Evolutionary conservation across 2,329 filamentous ascomycete species (phyloP).

Genomic region (Diaporthe longicolla): DNA sequence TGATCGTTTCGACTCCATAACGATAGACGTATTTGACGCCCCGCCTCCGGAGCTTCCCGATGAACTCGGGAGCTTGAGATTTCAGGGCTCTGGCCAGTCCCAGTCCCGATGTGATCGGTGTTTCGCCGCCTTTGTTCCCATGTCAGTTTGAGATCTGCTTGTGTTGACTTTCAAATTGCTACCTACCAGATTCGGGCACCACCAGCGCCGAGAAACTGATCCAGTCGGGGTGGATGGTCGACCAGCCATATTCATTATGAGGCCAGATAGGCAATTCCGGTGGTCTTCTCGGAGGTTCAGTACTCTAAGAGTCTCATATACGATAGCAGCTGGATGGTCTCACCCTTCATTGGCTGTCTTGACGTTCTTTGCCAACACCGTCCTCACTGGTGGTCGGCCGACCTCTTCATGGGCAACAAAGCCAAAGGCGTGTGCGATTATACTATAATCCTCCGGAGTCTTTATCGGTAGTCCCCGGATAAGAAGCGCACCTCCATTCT

Average conservation of each 20-base stretch:
- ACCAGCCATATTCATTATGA: conserved; percentile 56
- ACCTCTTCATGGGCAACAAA: conserved; percentile 53
- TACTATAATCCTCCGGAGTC: conserved; percentile 52
- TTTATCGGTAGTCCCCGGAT: conserved; percentile 52
- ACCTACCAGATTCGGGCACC: conserved; percentile 44
- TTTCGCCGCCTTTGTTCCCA: conserved; percentile 49
- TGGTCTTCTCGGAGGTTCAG: conserved; percentile 43
- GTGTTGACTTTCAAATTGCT: neutral
- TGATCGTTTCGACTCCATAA: conserved; percentile 47
- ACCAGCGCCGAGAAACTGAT: conserved; percentile 51
- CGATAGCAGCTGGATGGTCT: neutral
- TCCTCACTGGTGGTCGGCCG: conserved; percentile 52
- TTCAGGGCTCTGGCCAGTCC: conserved; percentile 48
- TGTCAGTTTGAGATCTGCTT: neutral
- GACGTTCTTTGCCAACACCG: conserved; percentile 52
- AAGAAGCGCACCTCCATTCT: conserved; percentile 53
- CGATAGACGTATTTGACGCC: conserved; percentile 52
- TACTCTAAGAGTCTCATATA: rapidly evolving
- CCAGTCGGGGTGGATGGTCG: conserved; percentile 55
- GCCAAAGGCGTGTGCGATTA: conserved; percentile 53
- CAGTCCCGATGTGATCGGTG: conserved; percentile 52
- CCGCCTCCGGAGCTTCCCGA: conserved; percentile 47
- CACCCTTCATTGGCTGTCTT: conserved; percentile 56
- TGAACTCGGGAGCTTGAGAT: conserved; percentile 49
- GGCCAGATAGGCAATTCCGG: conserved; percentile 57